Conservation (phyloP, 225 moss, liverwort and hornwort species). For the Antitrichia curtipendula region DNA sequence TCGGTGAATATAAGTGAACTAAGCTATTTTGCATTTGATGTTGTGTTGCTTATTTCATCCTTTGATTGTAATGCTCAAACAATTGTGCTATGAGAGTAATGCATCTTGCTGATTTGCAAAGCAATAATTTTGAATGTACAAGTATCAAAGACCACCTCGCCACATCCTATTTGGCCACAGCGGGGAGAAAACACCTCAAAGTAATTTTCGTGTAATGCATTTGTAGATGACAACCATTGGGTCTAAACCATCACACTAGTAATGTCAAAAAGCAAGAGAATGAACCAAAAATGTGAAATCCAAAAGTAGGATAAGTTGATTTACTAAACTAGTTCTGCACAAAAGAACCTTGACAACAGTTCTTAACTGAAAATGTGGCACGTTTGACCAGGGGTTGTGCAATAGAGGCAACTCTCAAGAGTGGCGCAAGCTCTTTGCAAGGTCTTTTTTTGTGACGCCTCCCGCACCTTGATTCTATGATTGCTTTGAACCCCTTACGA, state of each 20-base stretch:
- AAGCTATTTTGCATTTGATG: background rate
- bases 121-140: background rate
- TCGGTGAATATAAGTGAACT: background rate
- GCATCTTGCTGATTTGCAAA: background rate
- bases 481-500: background rate
- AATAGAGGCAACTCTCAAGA: background rate
- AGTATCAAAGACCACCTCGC: background rate
- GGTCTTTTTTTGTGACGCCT: background rate
- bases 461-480: background rate
- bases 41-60: background rate
- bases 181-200: background rate
- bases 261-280: background rate
- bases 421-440: background rate
- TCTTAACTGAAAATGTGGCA: background rate
- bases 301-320: background rate
- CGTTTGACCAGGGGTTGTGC: background rate
- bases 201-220: background rate
- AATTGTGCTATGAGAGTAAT: background rate
- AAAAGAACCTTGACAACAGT: background rate
- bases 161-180: background rate
- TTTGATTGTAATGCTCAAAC: background rate
- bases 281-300: background rate
- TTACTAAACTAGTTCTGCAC: background rate
- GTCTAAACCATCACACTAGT: background rate
- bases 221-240: no score